Evolutionary conservation across 257 asterid genomes (phyloP).

Genomic region (Penstemon eatonii): DNA sequence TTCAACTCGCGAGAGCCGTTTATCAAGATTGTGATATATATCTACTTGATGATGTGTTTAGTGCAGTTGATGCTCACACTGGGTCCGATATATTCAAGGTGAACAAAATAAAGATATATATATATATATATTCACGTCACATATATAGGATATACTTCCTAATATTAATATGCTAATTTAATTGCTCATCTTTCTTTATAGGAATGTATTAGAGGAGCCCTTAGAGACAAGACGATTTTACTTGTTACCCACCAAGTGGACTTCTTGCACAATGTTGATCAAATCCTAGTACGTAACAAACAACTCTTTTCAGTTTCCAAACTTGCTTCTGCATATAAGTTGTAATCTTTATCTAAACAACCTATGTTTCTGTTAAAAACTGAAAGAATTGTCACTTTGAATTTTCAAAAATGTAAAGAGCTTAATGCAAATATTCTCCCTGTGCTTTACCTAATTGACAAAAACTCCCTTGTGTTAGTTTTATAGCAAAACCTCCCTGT

Average conservation of each 20-base stretch:
- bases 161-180: background rate
- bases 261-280: constrained; percentile 72
- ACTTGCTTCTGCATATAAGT: too few relatives aligned
- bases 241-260: constrained; percentile 82
- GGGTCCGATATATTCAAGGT: constrained; percentile 78
- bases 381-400: too few relatives aligned
- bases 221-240: constrained; percentile 58
- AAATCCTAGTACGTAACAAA: constrained; percentile 44
- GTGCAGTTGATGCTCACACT: constrained; percentile 95
- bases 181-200: constrained; percentile 26
- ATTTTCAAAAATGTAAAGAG: too few relatives aligned
- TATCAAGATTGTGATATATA: constrained; percentile 72
- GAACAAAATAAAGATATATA: too few relatives aligned
- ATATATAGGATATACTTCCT: background rate
- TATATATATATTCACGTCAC: background rate
- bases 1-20: constrained; percentile 80
- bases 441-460: too few relatives aligned
- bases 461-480: too few relatives aligned
- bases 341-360: too few relatives aligned
- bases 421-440: too few relatives aligned
- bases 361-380: too few relatives aligned
- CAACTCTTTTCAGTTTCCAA: too few relatives aligned
- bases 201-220: constrained; percentile 68
- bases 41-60: constrained; percentile 74
- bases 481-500: too few relatives aligned